Evolutionary conservation across 148 eudicot genomes (phyloP).

Genomic region (Amaranthus palmeri): DNA sequence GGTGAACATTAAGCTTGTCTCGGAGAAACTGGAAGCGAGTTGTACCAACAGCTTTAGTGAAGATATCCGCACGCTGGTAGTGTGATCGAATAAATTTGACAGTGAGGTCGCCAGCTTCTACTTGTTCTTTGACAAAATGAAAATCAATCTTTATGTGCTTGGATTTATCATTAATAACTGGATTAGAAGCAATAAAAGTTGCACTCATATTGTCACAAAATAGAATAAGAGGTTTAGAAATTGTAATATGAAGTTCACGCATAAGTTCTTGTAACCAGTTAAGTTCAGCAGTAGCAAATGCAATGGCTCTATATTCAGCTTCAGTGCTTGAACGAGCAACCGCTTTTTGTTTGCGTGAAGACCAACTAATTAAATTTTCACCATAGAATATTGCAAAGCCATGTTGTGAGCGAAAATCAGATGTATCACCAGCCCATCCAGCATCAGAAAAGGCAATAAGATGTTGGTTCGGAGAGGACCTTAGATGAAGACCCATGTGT

Average conservation of each 20-base stretch:
- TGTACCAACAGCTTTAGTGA: background rate
- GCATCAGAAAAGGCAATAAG: background rate
- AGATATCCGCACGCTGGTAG: background rate
- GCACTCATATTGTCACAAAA: background rate
- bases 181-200: background rate
- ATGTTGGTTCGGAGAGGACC: background rate
- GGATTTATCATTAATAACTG: background rate
- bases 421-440: background rate
- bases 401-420: background rate
- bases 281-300: background rate
- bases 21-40: background rate
- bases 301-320: background rate
- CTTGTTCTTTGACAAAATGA: conserved; percentile 5
- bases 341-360: conserved; percentile 2
- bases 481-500: background rate
- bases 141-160: conserved; percentile 7
- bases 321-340: background rate
- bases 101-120: background rate
- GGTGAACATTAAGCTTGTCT: background rate
- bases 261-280: background rate
- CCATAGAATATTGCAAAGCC: background rate
- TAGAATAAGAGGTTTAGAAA: background rate
- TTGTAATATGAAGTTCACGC: background rate
- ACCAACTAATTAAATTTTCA: background rate
- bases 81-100: background rate